Conservation (phyloP, 345 rosid genomes). For the Linum usitatissimum region DNA sequence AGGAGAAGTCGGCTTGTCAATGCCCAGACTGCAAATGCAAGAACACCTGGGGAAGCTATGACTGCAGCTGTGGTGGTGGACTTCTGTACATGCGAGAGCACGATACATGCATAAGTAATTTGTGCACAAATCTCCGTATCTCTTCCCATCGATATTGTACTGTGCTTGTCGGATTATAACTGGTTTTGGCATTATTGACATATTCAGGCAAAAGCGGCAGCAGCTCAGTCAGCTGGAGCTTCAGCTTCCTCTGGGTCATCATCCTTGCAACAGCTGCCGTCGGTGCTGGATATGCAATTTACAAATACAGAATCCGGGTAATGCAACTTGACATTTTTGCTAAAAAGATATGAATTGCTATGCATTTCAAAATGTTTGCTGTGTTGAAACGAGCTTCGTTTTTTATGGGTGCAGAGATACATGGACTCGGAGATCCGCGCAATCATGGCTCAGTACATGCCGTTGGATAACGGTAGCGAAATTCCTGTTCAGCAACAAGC, state of each 20-base stretch:
- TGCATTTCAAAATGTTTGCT: too few species aligned
- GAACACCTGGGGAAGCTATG: constrained; percentile 86
- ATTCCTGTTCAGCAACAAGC: constrained; percentile 34
- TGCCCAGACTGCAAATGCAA: constrained; percentile 75
- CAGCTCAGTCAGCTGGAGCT: constrained; percentile 51
- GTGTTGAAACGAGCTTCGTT: too few species aligned
- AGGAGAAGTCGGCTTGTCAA: constrained; percentile 65
- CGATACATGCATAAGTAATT: constrained; percentile 71
- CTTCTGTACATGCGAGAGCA: constrained; percentile 73
- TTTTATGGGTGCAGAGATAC: constrained; percentile 42
- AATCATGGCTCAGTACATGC: constrained; percentile 97
- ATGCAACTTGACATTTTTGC: constrained; percentile 1
- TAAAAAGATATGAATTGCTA: too few species aligned
- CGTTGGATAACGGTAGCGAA: constrained; percentile 51
- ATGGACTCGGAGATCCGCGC: constrained; percentile 93
- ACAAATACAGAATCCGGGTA: constrained; percentile 93
- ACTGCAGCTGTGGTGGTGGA: constrained; percentile 70
- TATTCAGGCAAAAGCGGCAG: constrained; percentile 41
- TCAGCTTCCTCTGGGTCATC: constrained; percentile 40
- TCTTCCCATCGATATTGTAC: too few species aligned
- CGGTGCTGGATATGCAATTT: constrained; percentile 67
- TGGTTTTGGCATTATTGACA: constrained; percentile 3
- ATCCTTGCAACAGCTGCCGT: constrained; percentile 56
- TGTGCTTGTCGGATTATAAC: too few species aligned
- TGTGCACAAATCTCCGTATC: too few species aligned